Evolutionary conservation across 2,329 filamentous ascomycete species (phyloP), one percentile per base, ranked within the genome.

Genomic region (Fusarium paranaense): DNA sequence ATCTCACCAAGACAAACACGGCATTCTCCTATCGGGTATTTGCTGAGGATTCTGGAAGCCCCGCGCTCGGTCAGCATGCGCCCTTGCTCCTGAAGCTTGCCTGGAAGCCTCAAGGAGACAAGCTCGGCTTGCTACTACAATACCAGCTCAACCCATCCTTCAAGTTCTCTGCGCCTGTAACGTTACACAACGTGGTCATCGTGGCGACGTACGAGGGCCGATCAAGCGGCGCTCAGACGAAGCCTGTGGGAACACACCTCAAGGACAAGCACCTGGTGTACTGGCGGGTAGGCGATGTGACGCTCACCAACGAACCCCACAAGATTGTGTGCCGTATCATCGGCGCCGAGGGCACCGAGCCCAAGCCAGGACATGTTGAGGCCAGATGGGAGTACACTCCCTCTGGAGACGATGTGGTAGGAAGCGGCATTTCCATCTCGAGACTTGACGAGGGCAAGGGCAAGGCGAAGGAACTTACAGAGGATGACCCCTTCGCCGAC

Each of bases 11-110:
- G 77, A 92, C 94, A 2, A 89, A 92, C 0, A 91, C 96, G 8
- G 96, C 93, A 9, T 98, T 99, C 85, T 97, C 97, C 69, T 99
- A 98, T 82, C 94, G 95, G 78, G 87, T 98, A 13, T 94, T 97
- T 75, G 83, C 94, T 33, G 91, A 95, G 35, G 87, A 90, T 20
- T 78, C 82, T 45, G 86, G 89, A n/a, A 76, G 83, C 6, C 71
- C 83, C 2, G 73, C 82, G 3, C 82, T 88, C 6, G 83, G 83
- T 7, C 80, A 85, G 5, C 91, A 94, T 76, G 92, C 93, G 13
- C 95, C 95, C 0, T 85, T 98, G 14, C 85, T 93, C 18, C 85
- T 98, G 54, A 90, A 89, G 22, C 92, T 94, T 5, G 88, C 88
- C 1, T 98, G 95, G 95, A 97, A 96, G 80, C 87, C 94, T 2